phyloP scores from a whole-genome alignment of 768 basidiomycete genomes.

The Podaxis sp. region DNA sequence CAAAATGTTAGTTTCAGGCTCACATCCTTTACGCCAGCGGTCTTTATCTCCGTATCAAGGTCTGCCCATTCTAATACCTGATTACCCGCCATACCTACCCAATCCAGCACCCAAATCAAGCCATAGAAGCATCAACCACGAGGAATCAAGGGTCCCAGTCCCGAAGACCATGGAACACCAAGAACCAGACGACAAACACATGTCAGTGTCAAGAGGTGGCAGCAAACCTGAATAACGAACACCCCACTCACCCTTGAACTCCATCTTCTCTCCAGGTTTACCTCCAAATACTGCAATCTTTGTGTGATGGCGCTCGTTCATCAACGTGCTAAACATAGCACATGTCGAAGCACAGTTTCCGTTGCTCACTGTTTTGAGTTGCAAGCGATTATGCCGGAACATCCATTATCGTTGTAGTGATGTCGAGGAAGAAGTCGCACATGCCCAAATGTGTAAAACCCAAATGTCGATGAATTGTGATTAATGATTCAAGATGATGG shows the following conservation, averaged over 20 bases:
- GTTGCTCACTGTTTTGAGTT: slow-evolving; percentile 34
- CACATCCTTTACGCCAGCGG: slow-evolving; percentile 49
- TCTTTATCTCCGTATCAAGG: slow-evolving; percentile 62
- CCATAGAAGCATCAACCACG: neutral
- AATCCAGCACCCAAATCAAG: neutral
- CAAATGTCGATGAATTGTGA: neutral
- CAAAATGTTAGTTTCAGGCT: slow-evolving; percentile 15
- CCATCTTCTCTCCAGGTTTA: slow-evolving; percentile 46
- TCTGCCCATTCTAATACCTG: slow-evolving; percentile 64
- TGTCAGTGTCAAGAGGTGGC: neutral
- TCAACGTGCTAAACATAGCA: slow-evolving; percentile 61
- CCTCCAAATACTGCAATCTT: slow-evolving; percentile 59
- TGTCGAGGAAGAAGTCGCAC: neutral
- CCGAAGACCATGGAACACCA: neutral
- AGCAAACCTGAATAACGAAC: neutral
- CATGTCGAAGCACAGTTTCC: slow-evolving; percentile 61
- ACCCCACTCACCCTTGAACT: slow-evolving; percentile 44
- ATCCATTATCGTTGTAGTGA: neutral
- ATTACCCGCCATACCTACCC: slow-evolving; percentile 55
- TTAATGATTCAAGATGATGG: neutral
- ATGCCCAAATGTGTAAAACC: neutral
- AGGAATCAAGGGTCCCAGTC: neutral
- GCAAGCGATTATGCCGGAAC: neutral
- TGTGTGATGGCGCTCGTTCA: slow-evolving; percentile 55
- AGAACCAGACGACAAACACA: neutral